Percentiles rank a stretch among this genome's conserved stretches.
Evolutionary conservation across 176 grass and related monocot species (phyloP).

Genomic region (Paspalum vaginatum): DNA sequence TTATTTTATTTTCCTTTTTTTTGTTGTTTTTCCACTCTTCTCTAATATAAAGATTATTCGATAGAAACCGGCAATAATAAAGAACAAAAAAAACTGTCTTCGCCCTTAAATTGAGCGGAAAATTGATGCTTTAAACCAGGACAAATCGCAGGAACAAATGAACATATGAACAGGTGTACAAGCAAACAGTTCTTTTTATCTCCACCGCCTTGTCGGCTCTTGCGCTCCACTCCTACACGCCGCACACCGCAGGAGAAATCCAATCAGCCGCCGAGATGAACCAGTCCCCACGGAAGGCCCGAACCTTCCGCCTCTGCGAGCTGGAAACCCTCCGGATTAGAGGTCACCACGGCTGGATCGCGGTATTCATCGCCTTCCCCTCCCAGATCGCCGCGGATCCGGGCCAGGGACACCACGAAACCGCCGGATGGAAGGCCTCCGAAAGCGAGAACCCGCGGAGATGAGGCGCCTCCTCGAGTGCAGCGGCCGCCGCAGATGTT

Average conservation of each 20-base stretch:
- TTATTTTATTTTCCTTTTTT: background rate
- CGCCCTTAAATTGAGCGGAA: slow-evolving; percentile 45
- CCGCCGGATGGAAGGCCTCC: background rate
- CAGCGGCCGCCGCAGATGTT: background rate
- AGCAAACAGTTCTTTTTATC: slow-evolving; percentile 30
- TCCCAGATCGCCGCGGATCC: slow-evolving; percentile 42
- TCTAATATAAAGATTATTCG: slow-evolving; percentile 43
- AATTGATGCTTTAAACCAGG: slow-evolving; percentile 52
- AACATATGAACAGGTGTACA: slow-evolving; percentile 55
- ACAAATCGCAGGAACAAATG: slow-evolving; percentile 41
- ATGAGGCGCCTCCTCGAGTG: background rate
- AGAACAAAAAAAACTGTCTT: slow-evolving; percentile 39
- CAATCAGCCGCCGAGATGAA: background rate
- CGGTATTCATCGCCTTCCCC: slow-evolving; percentile 20
- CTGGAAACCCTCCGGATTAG: slow-evolving; percentile 29
- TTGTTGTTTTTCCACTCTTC: slow-evolving; percentile 23
- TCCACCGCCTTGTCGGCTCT: slow-evolving; percentile 16
- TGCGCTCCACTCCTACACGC: slow-evolving; percentile 27
- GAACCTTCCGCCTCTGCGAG: background rate
- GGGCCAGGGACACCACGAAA: background rate
- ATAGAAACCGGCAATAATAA: slow-evolving; percentile 32
- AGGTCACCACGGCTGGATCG: slow-evolving; percentile 31
- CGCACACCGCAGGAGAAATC: background rate
- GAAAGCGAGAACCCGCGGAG: background rate
- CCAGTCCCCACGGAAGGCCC: background rate